Base-by-base conservation (phyloP, 1,284 basidiomycete genomes). In the Ceratobasidium sp. region DNA sequence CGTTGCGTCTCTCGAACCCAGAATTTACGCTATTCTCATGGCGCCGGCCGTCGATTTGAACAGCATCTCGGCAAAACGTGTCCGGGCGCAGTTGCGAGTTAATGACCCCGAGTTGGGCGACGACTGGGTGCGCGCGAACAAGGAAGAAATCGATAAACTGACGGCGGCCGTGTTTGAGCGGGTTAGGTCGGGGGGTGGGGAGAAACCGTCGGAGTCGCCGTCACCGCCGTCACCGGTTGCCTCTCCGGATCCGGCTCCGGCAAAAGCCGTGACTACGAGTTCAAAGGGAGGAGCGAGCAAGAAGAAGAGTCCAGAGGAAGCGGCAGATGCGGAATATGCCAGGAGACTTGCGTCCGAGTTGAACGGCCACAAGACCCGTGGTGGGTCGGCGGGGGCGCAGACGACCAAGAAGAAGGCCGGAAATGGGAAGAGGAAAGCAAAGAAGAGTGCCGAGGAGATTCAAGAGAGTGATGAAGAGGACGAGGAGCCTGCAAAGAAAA, bases 271-370 rank as follows among this genome's bases (percentile, higher is more conserved):
- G 20, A 52, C 66, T 20, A 33, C 64, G 33, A 38, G 61, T 20
- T 13, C 56, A 15, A 44, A 23, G 52, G 66, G 26, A 23, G 56
- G 54, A 15, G 38, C 59, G 10, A 42, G 10, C 38, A 54, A 56
- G 61, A 78, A 78, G 52, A 57, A 33, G 38, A 73, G 42, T 26
- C 66, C 74, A 15, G 70, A 70, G 26, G 67, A 70, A n/a, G 61
- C 68, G 17, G 59, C 74, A 17, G 93, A 94, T 82, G 93, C 89
- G 59, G 91, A 91, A 82, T 82, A 92, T 78, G 93, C 93, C 67
- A 89, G 91, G 78, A 90, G 91, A 84, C 86, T 94, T 71, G 91
- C 91, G 69, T 88, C 87, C 78, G 91, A 94, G 84, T 88, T 94
- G 71, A 94, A 94, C 80, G 79, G 88, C 84, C 64, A 79, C 80